Conservation (phyloP, 352 stramenopile species). For the Phytophthora cryptogea region DNA sequence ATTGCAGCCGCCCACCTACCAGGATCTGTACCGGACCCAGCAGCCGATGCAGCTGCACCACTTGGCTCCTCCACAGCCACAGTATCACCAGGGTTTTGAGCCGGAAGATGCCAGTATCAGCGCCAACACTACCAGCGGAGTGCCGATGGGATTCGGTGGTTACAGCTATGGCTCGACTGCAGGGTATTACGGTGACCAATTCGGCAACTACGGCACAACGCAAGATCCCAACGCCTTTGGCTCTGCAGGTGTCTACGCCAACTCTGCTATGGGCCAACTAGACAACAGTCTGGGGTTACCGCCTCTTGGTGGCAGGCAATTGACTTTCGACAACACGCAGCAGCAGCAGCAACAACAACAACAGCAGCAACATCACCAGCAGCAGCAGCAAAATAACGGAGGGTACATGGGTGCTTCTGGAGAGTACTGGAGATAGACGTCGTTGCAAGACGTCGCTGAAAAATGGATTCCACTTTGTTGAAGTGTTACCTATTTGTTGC, state of each 20-base stretch:
- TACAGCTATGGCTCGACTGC: constrained; percentile 33
- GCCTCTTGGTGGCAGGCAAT: constrained; percentile 30
- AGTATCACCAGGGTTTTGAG: constrained; percentile 64
- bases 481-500: constrained; percentile 14
- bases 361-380: no score
- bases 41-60: constrained; percentile 44
- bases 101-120: constrained; percentile 52
- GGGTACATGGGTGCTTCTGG: constrained; percentile 52
- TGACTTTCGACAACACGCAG: constrained; percentile 37
- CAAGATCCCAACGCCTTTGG: constrained; percentile 43
- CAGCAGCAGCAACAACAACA: constrained; percentile 33
- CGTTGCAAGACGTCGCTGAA: constrained; percentile 2
- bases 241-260: constrained; percentile 26
- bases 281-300: constrained; percentile 33
- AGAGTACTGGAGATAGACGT: constrained; percentile 61
- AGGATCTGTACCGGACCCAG: constrained; percentile 40
- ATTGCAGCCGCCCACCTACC: constrained; percentile 36
- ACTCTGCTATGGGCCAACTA: constrained; percentile 30
- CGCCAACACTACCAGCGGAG: constrained; percentile 24
- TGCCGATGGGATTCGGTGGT: constrained; percentile 38
- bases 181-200: constrained; percentile 44
- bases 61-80: constrained; percentile 36
- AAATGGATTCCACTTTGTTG: not conserved
- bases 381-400: constrained; percentile 40
- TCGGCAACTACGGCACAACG: constrained; percentile 36